Base-by-base conservation (phyloP, 179 eudicot genomes). In the Patellifolia procumbens region DNA sequence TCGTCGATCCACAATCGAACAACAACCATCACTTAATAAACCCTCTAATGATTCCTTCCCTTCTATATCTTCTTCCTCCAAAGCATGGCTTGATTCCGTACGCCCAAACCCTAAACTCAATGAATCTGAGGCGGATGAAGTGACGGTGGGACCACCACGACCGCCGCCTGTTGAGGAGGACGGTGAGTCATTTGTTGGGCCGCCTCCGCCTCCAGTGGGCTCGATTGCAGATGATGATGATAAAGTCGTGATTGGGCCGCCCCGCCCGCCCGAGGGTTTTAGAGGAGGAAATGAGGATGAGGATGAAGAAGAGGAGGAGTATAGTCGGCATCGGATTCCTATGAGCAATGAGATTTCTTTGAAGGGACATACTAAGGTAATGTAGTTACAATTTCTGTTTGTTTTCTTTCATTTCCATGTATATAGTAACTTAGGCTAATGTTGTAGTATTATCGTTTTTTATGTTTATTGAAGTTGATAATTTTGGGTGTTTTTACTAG, bases 351-450 rank as follows among this genome's bases (percentile, higher is more conserved):
- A 94, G 82, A 94, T 94, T 87, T 90, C 92, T 4, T 75, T 94
- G 84, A 94, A 94, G 83, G 98, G 98, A 28, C 98, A 92, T 75
- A 86, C 81, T 49, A 94, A 94, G 97, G 98, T 94, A 81, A 3
- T 7, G 45, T 9, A 9, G 28, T 2, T 31, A 28, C 10, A 4
- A 3, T 31, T 2, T 52, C 22, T 58, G 53, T 15, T 35, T 0
- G 12, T 37, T 2, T 11, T 17, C 10, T 16, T 61, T 39, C n/a
- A 7, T 13, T 63, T 51, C 26, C 6, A 10, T 49, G 22, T 4
- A 34, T 3, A 3, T 22, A 32, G 43, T 26, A 17, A 24, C 24
- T 42, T n/a, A n/a, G n/a, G n/a, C n/a, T n/a, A n/a, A n/a, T 39
- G 9, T 39, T 39, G 45, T 39, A 39, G 45, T 2, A 39, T 39